Evolutionary conservation across 2,329 filamentous ascomycete genomes (phyloP).

Genomic region (Aspergillus sergii): DNA sequence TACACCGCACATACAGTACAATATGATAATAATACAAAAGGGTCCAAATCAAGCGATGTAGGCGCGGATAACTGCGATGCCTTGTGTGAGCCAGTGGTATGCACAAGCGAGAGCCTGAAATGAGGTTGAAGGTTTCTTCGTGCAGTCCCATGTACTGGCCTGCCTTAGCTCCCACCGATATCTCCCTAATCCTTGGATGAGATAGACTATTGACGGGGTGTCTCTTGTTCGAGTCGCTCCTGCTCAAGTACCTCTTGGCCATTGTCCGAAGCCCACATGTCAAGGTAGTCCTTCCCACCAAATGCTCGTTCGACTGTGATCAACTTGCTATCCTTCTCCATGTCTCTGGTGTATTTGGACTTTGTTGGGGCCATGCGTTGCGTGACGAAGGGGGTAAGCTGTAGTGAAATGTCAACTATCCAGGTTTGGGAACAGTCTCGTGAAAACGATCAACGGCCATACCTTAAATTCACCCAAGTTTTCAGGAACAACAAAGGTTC

Average conservation of each 20-base stretch:
- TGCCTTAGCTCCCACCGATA: background rate
- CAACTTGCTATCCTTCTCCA: conserved; percentile 29
- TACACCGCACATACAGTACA: conserved; percentile 21
- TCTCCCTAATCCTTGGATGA: background rate
- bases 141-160: background rate
- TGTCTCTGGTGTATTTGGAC: conserved; percentile 35
- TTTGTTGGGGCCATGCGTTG: conserved; percentile 43
- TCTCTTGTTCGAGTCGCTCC: conserved; percentile 23
- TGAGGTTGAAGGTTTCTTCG: background rate
- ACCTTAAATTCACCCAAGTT: conserved; percentile 73
- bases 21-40: conserved; percentile 23
- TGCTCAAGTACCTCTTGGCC: conserved; percentile 34
- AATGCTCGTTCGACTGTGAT: conserved; percentile 34
- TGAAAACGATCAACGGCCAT: conserved; percentile 17
- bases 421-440: background rate
- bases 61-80: background rate
- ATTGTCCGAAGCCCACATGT: conserved; percentile 43
- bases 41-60: conserved; percentile 2
- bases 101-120: background rate
- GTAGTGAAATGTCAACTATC: background rate
- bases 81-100: background rate
- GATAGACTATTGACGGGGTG: conserved; percentile 18
- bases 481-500: conserved; percentile 82
- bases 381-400: conserved; percentile 52
- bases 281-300: conserved; percentile 40